Percentiles rank a stretch among this genome's conserved stretches.
phyloP scores from a whole-genome alignment of 2,329 filamentous ascomycete species.

The Paramyrothecium roridum region DNA sequence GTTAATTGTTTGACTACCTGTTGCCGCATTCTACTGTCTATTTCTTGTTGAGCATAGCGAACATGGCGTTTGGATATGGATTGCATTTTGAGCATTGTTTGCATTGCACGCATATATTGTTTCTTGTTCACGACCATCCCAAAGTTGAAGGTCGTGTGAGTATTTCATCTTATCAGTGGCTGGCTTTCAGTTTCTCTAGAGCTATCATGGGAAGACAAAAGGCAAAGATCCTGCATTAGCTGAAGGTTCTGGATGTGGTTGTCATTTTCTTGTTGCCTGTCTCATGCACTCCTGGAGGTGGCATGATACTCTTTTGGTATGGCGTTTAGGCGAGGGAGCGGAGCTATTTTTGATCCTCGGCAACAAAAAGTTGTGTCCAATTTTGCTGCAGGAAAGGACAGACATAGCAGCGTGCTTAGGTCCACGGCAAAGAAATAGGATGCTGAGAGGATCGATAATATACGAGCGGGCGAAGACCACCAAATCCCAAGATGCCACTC shows the following conservation, averaged over 20 bases:
- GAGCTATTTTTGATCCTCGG: background rate
- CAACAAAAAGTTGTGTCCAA: background rate
- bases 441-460: background rate
- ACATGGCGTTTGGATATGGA: constrained; percentile 29
- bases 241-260: background rate
- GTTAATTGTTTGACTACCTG: constrained; percentile 9
- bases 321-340: background rate
- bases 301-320: background rate
- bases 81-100: constrained; percentile 9
- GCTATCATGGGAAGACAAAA: constrained; percentile 1
- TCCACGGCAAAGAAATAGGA: background rate
- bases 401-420: background rate
- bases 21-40: constrained; percentile 3
- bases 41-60: constrained; percentile 33
- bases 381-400: background rate
- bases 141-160: background rate
- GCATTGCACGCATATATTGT: constrained; percentile 6
- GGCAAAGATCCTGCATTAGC: background rate
- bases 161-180: background rate
- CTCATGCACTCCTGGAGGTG: background rate
- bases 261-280: background rate
- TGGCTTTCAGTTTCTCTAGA: background rate
- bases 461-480: background rate
- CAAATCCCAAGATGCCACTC: too few relatives aligned
- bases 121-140: background rate